Base-by-base conservation (phyloP, 2,329 filamentous ascomycete species). In the Plectosphaerella sp. region DNA sequence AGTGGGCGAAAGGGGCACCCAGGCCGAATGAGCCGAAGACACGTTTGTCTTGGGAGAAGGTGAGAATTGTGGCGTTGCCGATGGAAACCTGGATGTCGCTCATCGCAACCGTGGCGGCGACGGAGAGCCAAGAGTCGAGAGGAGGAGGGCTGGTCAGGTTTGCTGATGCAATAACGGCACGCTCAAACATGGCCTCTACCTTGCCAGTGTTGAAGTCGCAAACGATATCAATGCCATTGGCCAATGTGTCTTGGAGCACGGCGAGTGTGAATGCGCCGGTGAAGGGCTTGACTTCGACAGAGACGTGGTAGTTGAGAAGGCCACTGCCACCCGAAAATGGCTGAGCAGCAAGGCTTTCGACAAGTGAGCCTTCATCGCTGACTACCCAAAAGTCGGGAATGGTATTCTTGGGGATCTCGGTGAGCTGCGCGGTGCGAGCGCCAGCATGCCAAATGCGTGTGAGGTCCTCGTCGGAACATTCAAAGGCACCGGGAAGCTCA, bases 11-110 rank as follows among this genome's bases (percentile, higher is more conserved):
- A 3, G 64, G 64, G 15, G 66, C 62, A 20, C 66, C 66, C 5
- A 69, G 37, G 1, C 66, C 64, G 43, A 65, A 67, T 1, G 64
- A 65, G 12, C 65, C 66, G 25, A 52, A 62, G 50, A 65, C 62
- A 2, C 57, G 48, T 7, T 57, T 48, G 1, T 59, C 63, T 42
- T 67, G 66, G 15, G 58, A 56, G 41, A 69, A 57, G 15, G 59
- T 46, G 20, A 67, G 41, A 5, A 64, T 58, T 7, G 49, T 39
- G 5, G 33, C 5, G 15, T 45, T 52, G 51, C 63, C 46, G 14
- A 66, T 57, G 22, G 45, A 55, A 18, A 55, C 57, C 20, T 11
- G 48, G 35, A 62, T 56, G 45, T 56, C 56, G 37, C 51, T 61
- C 47, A 59, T 58, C n/a, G 52, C 53, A 7, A 58, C 57, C 1